phyloP scores from a whole-genome alignment of 768 basidiomycete genomes.

The Cystobasidium ongulense region DNA sequence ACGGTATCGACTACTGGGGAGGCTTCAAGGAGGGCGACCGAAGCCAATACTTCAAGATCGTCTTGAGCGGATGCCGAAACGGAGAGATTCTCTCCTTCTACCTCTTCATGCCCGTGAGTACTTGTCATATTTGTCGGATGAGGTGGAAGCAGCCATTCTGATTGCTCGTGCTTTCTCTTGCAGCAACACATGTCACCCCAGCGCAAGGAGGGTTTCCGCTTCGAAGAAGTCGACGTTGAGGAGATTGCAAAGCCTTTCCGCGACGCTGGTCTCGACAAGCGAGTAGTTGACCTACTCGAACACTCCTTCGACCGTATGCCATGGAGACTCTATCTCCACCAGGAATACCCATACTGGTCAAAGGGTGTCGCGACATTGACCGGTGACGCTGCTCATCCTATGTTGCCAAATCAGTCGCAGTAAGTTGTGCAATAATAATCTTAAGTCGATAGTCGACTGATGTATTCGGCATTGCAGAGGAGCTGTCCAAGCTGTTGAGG shows the following conservation, averaged over 20 bases:
- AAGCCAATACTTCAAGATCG: conserved; percentile 40
- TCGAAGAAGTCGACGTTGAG: conserved; percentile 34
- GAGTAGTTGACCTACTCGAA: conserved; percentile 35
- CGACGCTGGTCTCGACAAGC: conserved; percentile 33
- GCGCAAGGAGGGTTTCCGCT: conserved; percentile 32
- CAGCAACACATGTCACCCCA: conserved; percentile 34
- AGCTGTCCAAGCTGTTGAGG: conserved; percentile 55
- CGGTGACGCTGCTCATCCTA: conserved; percentile 59
- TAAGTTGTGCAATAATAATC: background rate
- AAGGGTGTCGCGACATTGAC: conserved; percentile 51
- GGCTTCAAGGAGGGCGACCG: conserved; percentile 35
- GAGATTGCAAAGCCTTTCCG: conserved; percentile 34
- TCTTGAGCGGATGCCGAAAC: conserved; percentile 37
- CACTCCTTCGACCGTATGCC: conserved; percentile 42
- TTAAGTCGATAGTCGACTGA: background rate
- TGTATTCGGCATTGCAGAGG: conserved; percentile 36
- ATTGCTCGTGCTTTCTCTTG: background rate
- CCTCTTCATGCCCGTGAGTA: conserved; percentile 38
- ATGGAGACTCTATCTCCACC: conserved; percentile 40
- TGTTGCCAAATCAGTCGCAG: conserved; percentile 56
- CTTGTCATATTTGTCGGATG: background rate
- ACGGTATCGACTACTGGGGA: conserved; percentile 40
- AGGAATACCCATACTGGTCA: conserved; percentile 36
- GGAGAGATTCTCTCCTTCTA: conserved; percentile 41
- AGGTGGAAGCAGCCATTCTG: background rate